Conservation (phyloP, 208 protist genomes). For the Tritrichomonas musculus region DNA sequence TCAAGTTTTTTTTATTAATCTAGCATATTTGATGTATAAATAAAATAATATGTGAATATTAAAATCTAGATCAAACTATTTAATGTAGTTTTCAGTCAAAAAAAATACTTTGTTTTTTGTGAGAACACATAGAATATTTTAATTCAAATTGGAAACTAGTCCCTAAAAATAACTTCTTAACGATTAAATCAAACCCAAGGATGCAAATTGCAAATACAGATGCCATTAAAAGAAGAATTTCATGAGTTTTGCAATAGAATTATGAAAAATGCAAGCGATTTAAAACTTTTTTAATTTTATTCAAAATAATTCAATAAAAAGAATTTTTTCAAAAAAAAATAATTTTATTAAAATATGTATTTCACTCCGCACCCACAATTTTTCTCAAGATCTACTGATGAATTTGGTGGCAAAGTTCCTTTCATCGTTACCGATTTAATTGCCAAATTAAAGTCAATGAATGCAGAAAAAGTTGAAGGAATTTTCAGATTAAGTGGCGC, state of each 20-base stretch:
- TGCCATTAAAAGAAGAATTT: not conserved
- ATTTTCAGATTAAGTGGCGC: slow-evolving; percentile 13
- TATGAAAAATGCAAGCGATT: not conserved
- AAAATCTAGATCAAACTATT: no score
- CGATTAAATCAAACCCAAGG: not conserved
- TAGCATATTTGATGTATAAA: no score
- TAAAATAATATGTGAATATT: no score
- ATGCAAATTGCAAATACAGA: not conserved
- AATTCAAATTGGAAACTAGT: no score
- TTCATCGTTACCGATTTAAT: not conserved
- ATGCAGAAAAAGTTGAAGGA: not conserved
- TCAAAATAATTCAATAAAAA: not conserved
- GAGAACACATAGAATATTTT: no score
- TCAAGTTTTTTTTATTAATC: no score
- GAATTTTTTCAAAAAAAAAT: not conserved
- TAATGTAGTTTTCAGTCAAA: no score
- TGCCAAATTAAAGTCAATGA: not conserved
- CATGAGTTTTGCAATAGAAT: not conserved
- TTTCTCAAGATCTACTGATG: not conserved
- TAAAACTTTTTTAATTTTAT: not conserved
- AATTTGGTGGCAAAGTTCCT: not conserved
- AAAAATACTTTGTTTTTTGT: no score
- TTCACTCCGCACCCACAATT: not conserved
- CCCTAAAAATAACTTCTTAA: not conserved
- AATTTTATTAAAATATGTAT: not conserved